Evolutionary conservation across 2,329 filamentous ascomycete genomes (phyloP), one percentile per base, ranked within the genome.

Genomic region (Aspergillus costaricaensis): DNA sequence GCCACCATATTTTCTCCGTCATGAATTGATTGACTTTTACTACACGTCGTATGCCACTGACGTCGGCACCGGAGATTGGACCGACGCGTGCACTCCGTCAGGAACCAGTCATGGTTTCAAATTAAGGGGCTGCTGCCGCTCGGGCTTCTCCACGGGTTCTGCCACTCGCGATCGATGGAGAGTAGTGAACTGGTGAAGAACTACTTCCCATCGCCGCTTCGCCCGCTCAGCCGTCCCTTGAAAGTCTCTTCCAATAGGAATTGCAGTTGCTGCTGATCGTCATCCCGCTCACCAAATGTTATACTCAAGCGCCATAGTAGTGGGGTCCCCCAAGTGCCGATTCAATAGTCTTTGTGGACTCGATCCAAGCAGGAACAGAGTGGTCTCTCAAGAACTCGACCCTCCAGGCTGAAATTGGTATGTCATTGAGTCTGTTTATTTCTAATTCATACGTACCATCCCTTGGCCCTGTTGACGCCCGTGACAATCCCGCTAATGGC

Each of bases 71-170:
- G 47, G 47, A 50, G 25, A 50, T 50, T 50, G 47, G 15, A 14
- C 25, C 25, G 25, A 50, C 47, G 47, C 25, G 47, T 50, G 47
- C n/a, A 12, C 47, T 50, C 47, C 47, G 15, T 21, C 15, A n/a
- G 47, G 27, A 30, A 30, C 47, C 47, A 50, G 47, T 27, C 47
- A 50, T 32, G 15, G 23, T 17, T 27, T 30, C 47, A 32, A 50
- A 50, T 59, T 57, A 58, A 58, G 59, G 59, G 59, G 55, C 38
- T 41, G 36, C 41, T 36, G 53, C 53, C 15, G 53, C 39, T 55
- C 27, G 39, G 27, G n/a, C 15, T 59, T 51, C 59, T 61, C 58
- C 63, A 61, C 60, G 36, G 47, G 55, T 62, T 63, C 61, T 57
- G 58, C 30, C 55, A 56, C 36, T 49, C 8, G 32, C 32, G 60